Base-by-base conservation (phyloP, 257 asterid species). In the Solanum boliviense region DNA sequence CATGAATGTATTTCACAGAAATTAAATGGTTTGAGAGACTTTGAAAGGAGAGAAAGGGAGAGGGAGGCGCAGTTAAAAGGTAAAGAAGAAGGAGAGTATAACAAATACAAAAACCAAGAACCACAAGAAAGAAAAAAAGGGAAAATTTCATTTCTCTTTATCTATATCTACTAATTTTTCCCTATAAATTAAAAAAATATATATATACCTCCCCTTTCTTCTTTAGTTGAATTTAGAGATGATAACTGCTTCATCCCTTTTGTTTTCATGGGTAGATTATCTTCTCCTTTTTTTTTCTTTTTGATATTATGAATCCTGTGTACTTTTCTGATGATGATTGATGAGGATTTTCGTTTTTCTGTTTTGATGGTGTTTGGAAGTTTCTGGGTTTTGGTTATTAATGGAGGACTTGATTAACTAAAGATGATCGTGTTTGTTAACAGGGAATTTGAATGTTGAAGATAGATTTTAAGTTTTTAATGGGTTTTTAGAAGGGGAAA, bases 1-100 rank as follows among this genome's bases (percentile, higher is more conserved):
- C 81, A 34, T 72, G 81, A 73, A 34, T 73, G 32, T 38, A 75
- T 73, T 23, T 36, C 52, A 81, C 68, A 46, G 70, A 81, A 81
- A 81, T 29, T 41, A 81, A 81, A 81, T 81, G 85, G 68, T 81
- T 29, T 18, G 85, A 62, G 41, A 46, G 9, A 29, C 29, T 81
- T 81, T 16, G 85, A 48, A 81, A 81, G 39, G 85, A 81, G 85
- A 81, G 85, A 81, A 81, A 81, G 85, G 85, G 85, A 81, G 85
- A 18, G 35, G 85, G 68, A 81, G 85, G 85, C 85, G 68, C 85
- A 81, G 85, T 81, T 81, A 81, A 81, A 81, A 81, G 85, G 85
- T 81, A 81, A 46, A 81, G 68, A 81, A 48, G 85, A 18, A 81
- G 85, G 41, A 41, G 36, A 16, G 29, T 20, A 81, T 58, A 81